Conservation (phyloP, 495 filamentous ascomycete genomes). For the Alectoria sarmentosa region DNA sequence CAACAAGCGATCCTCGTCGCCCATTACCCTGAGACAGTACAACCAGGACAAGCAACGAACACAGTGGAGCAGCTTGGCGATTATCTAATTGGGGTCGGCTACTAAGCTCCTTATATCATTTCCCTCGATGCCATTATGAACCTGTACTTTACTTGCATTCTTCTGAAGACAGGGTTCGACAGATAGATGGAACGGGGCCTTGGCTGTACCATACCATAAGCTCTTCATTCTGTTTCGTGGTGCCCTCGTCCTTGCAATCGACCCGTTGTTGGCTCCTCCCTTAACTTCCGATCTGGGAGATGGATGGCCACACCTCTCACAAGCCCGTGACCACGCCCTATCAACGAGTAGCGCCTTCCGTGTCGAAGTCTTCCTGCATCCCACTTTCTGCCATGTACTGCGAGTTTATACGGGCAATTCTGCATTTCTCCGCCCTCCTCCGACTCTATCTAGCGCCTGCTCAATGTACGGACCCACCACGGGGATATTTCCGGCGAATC, state of each 20-base stretch:
- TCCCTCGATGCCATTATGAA: slow-evolving; percentile 17
- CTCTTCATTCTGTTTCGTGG: background rate
- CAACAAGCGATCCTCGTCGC: slow-evolving; percentile 77
- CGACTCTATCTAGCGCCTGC: slow-evolving; percentile 53
- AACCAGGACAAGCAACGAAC: slow-evolving; percentile 58
- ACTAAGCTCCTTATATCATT: slow-evolving; percentile 37
- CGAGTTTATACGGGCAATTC: slow-evolving; percentile 62
- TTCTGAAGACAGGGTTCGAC: slow-evolving; percentile 7
- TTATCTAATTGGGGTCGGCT: slow-evolving; percentile 63
- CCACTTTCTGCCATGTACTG: background rate
- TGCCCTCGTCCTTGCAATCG: background rate
- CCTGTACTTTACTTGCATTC: slow-evolving; percentile 27
- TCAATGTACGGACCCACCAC: slow-evolving; percentile 81
- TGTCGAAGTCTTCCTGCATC: background rate
- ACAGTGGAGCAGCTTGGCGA: slow-evolving; percentile 65
- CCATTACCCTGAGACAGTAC: slow-evolving; percentile 66
- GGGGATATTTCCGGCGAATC: slow-evolving; percentile 78
- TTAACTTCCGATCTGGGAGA: background rate
- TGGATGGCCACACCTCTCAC: background rate
- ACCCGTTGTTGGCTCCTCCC: background rate
- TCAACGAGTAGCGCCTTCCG: background rate
- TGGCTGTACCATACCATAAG: slow-evolving; percentile 1
- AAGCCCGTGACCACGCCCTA: background rate
- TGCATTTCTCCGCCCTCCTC: slow-evolving; percentile 59
- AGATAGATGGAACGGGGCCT: slow-evolving; percentile 9